Base-by-base conservation (phyloP, 306 rosid species). In the Quercus rubra region DNA sequence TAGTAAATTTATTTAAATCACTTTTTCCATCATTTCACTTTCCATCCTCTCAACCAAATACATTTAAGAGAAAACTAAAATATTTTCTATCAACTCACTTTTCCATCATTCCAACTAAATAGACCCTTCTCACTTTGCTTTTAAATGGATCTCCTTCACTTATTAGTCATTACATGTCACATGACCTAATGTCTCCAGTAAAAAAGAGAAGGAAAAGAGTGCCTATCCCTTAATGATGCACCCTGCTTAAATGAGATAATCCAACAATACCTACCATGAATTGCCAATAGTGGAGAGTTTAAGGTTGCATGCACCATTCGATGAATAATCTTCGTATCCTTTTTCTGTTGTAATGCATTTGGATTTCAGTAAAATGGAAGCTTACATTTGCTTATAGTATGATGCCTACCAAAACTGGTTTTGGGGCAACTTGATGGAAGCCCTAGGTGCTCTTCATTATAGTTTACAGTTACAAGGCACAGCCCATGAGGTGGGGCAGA, bases 401-500 rank as follows among this genome's bases (percentile, higher is more conserved):
- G 92, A 83, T 73, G 89, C 90, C 91, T 89, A 66, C 99, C 98
- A 78, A 82, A 86, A 89, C 99, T 95, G 70, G 84, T 80, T 20
- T 69, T 68, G 23, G 94, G 93, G 81, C 85, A 86, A 68, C 54
- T 92, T 30, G 85, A 84, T 38, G 99, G 99, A 75, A 84, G 96
- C 74, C 80, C 69, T 10, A 95, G 80, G 82, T 90, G 97, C 70
- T 86, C 92, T 83, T 91, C 89, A 56, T 89, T 88, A 43, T 95
- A 95, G 72, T 86, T 84, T 33, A 95, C 80, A 46, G 86, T 78
- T 70, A 87, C 87, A 82, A 95, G 97, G 80, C 96, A 91, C 7
- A 95, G 96, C 46, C 99, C 99, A 3, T 91, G 98, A 8, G 99
- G 98, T 58, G 98, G 96, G 33, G 86, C 79, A 72, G 78, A 64